A percentile compares a stretch with the other conserved stretches of the same genome.
These are phyloP conservation scores for Nannochloropsis gaditana DNA, from an alignment of 108 stramenopile species.

Conservation along the genomic window DNA sequence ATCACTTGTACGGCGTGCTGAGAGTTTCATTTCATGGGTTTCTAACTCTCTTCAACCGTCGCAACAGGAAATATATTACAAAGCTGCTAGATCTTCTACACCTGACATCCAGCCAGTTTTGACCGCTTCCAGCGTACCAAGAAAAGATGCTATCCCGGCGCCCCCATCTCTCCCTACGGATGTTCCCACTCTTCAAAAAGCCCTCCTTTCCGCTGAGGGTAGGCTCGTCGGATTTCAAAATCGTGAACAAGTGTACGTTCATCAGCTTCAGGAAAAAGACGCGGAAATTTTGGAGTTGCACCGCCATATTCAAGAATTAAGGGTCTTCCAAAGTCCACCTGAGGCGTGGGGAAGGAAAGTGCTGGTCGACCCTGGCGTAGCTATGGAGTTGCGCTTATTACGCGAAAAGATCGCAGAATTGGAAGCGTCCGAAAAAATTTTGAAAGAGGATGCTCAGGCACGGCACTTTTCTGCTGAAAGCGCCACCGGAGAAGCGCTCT, in stretches of 20 bases:
- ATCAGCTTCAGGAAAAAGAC: neutral
- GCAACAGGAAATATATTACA: neutral
- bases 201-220: neutral
- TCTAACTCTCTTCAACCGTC: neutral
- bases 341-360: neutral
- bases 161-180: constrained; percentile 11
- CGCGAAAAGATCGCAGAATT: neutral
- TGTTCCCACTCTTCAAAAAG: neutral
- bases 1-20: too few relatives aligned
- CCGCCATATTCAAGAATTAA: neutral
- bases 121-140: neutral
- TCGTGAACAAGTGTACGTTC: constrained; percentile 8
- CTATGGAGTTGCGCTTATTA: neutral
- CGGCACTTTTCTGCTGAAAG: neutral
- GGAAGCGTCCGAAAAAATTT: neutral
- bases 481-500: neutral
- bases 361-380: neutral
- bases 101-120: neutral
- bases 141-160: neutral
- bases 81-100: neutral
- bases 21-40: neutral
- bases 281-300: neutral
- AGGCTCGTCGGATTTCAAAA: neutral
- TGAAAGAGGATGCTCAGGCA: constrained; percentile 9
- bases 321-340: constrained; percentile 11